Evolutionary conservation across 495 filamentous ascomycete genomes (phyloP), one percentile per base, ranked within the genome.

Genomic region (Hyaloscypha finlandica): DNA sequence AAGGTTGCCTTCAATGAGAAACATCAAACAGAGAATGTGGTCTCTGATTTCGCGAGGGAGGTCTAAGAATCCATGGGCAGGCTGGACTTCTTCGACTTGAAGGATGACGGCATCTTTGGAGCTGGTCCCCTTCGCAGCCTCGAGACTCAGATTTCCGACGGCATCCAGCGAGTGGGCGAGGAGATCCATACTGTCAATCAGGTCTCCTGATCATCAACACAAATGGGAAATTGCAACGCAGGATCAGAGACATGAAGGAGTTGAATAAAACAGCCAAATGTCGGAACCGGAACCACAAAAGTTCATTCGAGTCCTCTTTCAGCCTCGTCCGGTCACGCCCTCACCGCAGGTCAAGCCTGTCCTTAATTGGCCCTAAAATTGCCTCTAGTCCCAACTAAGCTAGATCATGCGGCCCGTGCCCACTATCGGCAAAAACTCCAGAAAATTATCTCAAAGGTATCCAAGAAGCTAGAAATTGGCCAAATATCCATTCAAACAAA

Each of bases 1-100:
- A 6, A 69, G 22, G 9, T 33, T 56, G 1, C 11, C 31, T 30
- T 65, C 57, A 2, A 29, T 35, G 31, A 59, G 29, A 22, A 69
- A 65, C 9, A 65, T 63, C 4, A 69, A 0, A 25, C 30, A 30
- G 35, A 65, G 65, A 25, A 65, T 57, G 8, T 56, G 22, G 51
- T 69, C 67, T 65, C 67, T 55, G 31, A 69, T 69, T 54, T 69
- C 67, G 2, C 61, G 39, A 6, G 67, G 67, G n/a, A 69, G 20
- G 37, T 60, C 61, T 11, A 65, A 22, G 37, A 65, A 65, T 30
- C 32, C 45, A 2, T 48, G 8, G 3, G 35, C 1, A 9, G 61
- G 33, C 14, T 32, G n/a, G 16, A 61, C 22, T 32, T 62, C 56
- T 25, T 66, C 65, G 48, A 67, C 58, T 25, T 61, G 57, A 29